Conservation (phyloP, 768 basidiomycete species). For the Hypholoma fasciculare region DNA sequence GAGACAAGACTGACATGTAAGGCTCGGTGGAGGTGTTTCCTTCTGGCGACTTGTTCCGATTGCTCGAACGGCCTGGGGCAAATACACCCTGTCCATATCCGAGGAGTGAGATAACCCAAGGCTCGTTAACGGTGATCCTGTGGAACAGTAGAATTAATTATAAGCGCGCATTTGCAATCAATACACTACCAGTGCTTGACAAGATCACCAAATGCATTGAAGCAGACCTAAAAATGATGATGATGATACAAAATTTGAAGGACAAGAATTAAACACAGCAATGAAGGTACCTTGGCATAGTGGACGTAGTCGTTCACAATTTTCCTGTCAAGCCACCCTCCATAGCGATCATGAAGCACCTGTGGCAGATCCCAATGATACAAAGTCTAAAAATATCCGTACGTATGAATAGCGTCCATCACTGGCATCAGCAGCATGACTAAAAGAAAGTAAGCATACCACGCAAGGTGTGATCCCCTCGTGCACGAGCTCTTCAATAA, state of each 20-base stretch:
- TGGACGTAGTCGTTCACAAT: conserved; percentile 62
- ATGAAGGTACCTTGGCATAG: conserved; percentile 48
- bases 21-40: conserved; percentile 65
- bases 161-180: conserved; percentile 3
- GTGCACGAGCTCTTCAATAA: conserved; percentile 65
- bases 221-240: conserved; percentile 47
- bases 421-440: neutral
- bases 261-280: neutral
- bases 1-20: conserved; percentile 50
- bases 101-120: conserved; percentile 62
- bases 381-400: conserved; percentile 46
- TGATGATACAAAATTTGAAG: neutral
- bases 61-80: conserved; percentile 68
- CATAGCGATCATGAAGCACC: conserved; percentile 69
- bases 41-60: conserved; percentile 52
- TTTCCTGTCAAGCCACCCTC: conserved; percentile 72
- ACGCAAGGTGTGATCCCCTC: conserved; percentile 64
- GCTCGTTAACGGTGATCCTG: conserved; percentile 76
- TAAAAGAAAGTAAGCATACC: conserved; percentile 29
- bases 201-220: conserved; percentile 68
- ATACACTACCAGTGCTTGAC: conserved; percentile 64
- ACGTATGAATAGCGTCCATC: neutral
- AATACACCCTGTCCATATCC: conserved; percentile 68
- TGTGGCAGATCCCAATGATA: conserved; percentile 84
- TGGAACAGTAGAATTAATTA: neutral